Base-by-base conservation (phyloP, 2,329 filamentous ascomycete species). In the Diaporthe citriasiana region DNA sequence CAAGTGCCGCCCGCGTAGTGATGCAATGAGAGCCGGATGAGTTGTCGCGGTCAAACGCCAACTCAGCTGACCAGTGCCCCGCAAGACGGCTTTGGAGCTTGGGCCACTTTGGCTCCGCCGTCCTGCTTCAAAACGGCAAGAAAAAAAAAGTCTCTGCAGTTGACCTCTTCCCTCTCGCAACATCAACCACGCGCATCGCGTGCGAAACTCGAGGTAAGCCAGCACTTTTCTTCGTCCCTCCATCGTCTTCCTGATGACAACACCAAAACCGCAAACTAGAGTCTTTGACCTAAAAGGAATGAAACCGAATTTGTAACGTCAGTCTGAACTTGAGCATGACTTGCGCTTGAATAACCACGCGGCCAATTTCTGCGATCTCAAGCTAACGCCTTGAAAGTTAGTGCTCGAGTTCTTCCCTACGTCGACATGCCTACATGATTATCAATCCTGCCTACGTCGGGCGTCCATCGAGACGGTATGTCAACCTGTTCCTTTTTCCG, bases 271-370 rank as follows among this genome's bases (percentile, higher is more conserved):
- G 90, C 92, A 92, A 95, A 95, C 94, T 97, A 97, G 94, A 97
- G 94, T 97, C 94, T 97, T 97, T 97, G 94, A 97, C 92, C 93
- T 87, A 83, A 83, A 83, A 33, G 88, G 91, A 89, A 93, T 96
- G 94, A 95, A 95, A 96, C 92, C 84, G 91, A 82, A 88, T 90
- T 91, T 94, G 92, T 90, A 92, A 96, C 93, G 94, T 97, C 94
- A 97, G 94, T 95, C 94, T 97, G 94, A 97, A 88, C 84, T 82
- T 75, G 73, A 74, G 74, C 73, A 73, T 75, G 74, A 74, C 74
- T 77, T 73, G 72, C 75, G 73, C 56, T 72, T 42, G 71, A 57
- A 55, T 63, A 17, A 59, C 47, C 74, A 77, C 59, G n/a, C 40
- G n/a, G 51, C 63, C 50, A 59, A 13, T 45, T 40, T 71, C 59